These are phyloP conservation scores for Solanum appendiculatum DNA, from an alignment of 257 asterid species.

Conservation along the genomic window DNA sequence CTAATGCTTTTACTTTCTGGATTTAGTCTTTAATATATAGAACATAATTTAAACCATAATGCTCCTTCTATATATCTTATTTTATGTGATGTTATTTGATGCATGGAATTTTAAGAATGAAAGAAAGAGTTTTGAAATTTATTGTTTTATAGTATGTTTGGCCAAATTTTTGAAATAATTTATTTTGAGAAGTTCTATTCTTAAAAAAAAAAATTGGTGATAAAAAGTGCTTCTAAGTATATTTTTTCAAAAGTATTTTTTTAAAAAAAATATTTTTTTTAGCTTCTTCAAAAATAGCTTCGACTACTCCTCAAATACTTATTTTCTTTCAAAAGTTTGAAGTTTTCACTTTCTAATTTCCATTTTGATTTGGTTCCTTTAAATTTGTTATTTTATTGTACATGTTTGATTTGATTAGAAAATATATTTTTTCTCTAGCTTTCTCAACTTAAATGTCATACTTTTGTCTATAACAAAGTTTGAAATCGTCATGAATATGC, in stretches of 20 bases:
- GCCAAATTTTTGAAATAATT: not conserved
- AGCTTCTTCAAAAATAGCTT: not conserved
- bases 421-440: too few relatives aligned
- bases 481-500: too few relatives aligned
- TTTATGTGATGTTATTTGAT: not conserved
- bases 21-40: not conserved
- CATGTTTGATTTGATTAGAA: not conserved
- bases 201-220: too few relatives aligned
- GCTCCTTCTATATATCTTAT: not conserved
- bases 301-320: not conserved
- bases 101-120: not conserved
- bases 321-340: too few relatives aligned
- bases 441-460: not conserved
- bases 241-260: not conserved
- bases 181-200: too few relatives aligned
- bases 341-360: not conserved
- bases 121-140: too few relatives aligned
- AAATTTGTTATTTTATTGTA: fast-evolving
- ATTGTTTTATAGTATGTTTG: too few relatives aligned
- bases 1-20: not conserved
- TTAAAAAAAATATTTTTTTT: too few relatives aligned
- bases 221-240: too few relatives aligned
- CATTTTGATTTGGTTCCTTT: not conserved
- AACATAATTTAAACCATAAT: not conserved
- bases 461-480: not conserved